These are phyloP conservation scores for Mortierella sp. DNA, from an alignment of 371 early-diverging fungal genomes.

Conservation along the genomic window DNA sequence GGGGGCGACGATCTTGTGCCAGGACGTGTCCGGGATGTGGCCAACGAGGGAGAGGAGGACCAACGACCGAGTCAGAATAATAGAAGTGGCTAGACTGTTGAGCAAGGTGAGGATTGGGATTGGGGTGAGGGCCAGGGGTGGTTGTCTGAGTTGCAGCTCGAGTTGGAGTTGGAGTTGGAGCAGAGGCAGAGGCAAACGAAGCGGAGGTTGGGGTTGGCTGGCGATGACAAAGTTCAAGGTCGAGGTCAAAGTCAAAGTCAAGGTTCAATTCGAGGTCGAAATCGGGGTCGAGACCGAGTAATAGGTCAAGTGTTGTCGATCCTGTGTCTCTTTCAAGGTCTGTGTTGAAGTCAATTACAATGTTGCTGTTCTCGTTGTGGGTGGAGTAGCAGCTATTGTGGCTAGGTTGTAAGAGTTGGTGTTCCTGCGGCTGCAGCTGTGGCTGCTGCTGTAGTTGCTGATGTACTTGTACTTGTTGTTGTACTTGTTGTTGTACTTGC, in stretches of 20 bases:
- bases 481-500: neutral
- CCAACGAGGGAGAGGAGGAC: neutral
- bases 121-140: neutral
- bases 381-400: neutral
- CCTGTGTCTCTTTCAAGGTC: neutral
- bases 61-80: neutral
- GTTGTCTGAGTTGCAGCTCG: neutral
- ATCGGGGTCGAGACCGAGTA: slow-evolving; percentile 5
- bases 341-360: neutral
- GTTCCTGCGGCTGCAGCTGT: neutral
- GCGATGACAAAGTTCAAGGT: slow-evolving; percentile 8
- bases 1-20: neutral
- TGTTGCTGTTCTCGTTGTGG: neutral
- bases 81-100: neutral
- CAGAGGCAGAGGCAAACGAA: neutral
- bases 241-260: slow-evolving; percentile 8
- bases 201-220: slow-evolving; percentile 1
- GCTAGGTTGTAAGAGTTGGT: neutral
- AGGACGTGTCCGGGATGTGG: neutral
- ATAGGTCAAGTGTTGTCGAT: slow-evolving; percentile 3
- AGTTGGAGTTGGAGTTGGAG: neutral
- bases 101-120: neutral
- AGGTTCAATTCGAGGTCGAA: neutral
- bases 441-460: neutral
- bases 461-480: neutral